A percentile compares a stretch with the other conserved stretches of the same genome.
Evolutionary conservation across 441 rosid genomes (phyloP).

Genomic region (Erysimum cheiri): DNA sequence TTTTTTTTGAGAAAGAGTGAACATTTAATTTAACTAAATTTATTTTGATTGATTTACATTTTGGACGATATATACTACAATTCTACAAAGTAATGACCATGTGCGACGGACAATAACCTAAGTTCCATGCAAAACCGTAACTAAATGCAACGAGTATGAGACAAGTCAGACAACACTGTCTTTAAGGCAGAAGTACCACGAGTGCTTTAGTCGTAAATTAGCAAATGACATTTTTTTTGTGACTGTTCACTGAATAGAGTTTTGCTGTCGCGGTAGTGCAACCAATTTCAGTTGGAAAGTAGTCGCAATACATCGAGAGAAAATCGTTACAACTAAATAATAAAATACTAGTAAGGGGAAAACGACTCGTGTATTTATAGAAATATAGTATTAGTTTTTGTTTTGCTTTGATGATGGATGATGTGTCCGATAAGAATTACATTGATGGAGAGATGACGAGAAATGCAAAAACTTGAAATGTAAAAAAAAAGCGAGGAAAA

Average conservation of each 20-base stretch:
- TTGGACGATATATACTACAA: background rate
- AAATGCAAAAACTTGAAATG: slow-evolving; percentile 25
- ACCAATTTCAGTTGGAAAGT: slow-evolving; percentile 15
- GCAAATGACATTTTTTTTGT: background rate
- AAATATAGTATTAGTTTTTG: background rate
- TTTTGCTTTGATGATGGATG: slow-evolving; percentile 25
- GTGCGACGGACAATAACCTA: background rate
- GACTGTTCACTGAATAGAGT: background rate
- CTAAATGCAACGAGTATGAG: background rate
- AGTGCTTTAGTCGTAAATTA: background rate
- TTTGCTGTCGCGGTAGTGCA: slow-evolving; percentile 1
- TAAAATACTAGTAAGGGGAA: slow-evolving; percentile 17
- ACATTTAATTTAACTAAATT: slow-evolving; percentile 9
- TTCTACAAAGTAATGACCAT: background rate
- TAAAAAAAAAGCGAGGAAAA: background rate
- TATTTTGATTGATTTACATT: background rate
- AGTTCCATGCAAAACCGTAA: slow-evolving; percentile 1
- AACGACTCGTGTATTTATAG: background rate
- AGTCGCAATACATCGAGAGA: background rate
- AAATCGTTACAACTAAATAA: background rate
- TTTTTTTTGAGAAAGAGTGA: background rate
- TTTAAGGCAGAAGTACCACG: background rate
- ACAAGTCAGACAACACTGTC: no score
- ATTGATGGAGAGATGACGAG: slow-evolving; percentile 33
- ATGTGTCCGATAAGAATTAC: slow-evolving; percentile 40